Base-by-base conservation (phyloP, 495 filamentous ascomycete species). In the Lasiosphaeriaceae sp. region DNA sequence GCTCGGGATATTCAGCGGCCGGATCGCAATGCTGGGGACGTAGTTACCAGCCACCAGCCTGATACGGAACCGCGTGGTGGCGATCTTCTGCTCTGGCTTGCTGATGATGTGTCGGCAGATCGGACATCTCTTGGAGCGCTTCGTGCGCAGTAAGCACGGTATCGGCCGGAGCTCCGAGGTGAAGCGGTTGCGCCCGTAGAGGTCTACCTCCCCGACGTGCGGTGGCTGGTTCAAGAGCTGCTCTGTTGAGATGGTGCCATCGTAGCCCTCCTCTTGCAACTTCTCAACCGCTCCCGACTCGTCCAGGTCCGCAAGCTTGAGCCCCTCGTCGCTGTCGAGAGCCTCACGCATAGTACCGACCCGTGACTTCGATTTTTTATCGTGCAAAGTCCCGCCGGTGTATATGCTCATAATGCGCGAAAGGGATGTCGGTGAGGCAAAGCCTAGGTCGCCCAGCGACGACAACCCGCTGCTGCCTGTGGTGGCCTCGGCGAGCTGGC, bases 61-160 rank as follows among this genome's bases (percentile, higher is more conserved):
- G 71, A 97, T 96, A 47, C 90, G 83, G 80, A 90, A 96, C 41
- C 91, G 86, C 11, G 89, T 94, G 16, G 84, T 90, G 47, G 82
- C 79, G 12, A 96, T 83, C 68, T 97, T 97, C 57, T 83, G 80
- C 73, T 98, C 95, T n/a, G 91, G 93, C 68, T 94, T 94, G 50
- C 88, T 87, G 66, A 98, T 86, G 71, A 97, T 96, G 76, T 97
- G 93, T 5, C 93, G 87, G 77, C 94, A 98, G 11, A 85, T 82
- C 58, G 87, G 83, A 73, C 94, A 98, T 47, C 94, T 90, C 70
- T 96, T 97, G 41, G 90, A 88, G 44, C 92, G 89, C 68, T 96
- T 96, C 0, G 92, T 96, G 51, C 90, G 86, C 4, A 97, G 83
- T 7, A 92, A 84, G 39, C 86, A 84, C 2, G 89, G 86, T 22